Conservation (phyloP, 139 green algal genomes). For the Picochlorum sp. region DNA sequence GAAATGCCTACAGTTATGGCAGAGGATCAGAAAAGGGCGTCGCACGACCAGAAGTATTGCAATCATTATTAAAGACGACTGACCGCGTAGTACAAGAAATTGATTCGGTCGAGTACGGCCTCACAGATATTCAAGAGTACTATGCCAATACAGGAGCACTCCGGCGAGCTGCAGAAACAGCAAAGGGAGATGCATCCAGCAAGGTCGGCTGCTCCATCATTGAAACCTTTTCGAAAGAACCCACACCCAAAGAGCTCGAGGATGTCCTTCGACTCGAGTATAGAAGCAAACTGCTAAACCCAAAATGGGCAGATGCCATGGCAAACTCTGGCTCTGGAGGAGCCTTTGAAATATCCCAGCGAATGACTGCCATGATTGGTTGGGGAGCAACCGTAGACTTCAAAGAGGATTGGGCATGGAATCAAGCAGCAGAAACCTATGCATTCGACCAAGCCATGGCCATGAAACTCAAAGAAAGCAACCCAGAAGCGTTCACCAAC, state of each 20-base stretch:
- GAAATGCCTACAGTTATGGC: slow-evolving; percentile 95
- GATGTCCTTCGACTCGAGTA: slow-evolving; percentile 93
- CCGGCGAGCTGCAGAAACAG: slow-evolving; percentile 65
- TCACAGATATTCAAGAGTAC: slow-evolving; percentile 76
- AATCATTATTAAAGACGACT: slow-evolving; percentile 70
- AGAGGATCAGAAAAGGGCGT: slow-evolving; percentile 60
- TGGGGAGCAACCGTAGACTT: slow-evolving; percentile 91
- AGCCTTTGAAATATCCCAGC: slow-evolving; percentile 87
- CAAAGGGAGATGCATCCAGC: slow-evolving; percentile 9
- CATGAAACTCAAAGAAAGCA: slow-evolving; percentile 53
- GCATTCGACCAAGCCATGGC: slow-evolving; percentile 79
- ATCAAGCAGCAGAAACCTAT: slow-evolving; percentile 87
- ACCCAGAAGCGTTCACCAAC: slow-evolving; percentile 70
- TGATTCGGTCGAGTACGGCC: slow-evolving; percentile 95
- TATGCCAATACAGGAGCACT: slow-evolving; percentile 70
- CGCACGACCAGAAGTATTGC: slow-evolving; percentile 66
- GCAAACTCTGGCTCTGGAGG: slow-evolving; percentile 79
- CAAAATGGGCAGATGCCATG: slow-evolving; percentile 90
- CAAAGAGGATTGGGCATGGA: slow-evolving; percentile 85
- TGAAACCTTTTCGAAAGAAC: slow-evolving; percentile 73
- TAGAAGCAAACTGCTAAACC: slow-evolving; percentile 93
- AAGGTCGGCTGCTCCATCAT: slow-evolving; percentile 68
- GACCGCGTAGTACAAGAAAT: slow-evolving; percentile 80
- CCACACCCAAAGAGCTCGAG: slow-evolving; percentile 71
- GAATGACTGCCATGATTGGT: slow-evolving; percentile 91